Evolutionary conservation across 2,329 filamentous ascomycete genomes (phyloP).

Genomic region (Beauveria sp.): DNA sequence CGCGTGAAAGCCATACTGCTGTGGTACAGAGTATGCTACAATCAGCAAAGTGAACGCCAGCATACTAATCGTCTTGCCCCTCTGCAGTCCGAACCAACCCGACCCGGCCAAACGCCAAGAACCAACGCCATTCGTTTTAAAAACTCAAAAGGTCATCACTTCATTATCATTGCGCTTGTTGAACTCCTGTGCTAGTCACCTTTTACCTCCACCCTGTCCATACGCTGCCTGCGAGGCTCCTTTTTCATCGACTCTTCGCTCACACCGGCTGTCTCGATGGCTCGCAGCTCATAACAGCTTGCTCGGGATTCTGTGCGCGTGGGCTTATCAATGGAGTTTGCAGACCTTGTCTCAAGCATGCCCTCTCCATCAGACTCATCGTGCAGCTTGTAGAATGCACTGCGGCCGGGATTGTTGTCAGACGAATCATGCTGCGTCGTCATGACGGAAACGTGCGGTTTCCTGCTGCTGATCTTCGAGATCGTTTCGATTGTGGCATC

Average conservation of each 20-base stretch:
- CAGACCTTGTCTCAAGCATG: background rate
- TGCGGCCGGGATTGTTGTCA: background rate
- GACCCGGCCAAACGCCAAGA: background rate
- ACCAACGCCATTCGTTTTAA: background rate
- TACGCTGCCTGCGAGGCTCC: background rate
- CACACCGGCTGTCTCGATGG: background rate
- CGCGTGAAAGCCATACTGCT: background rate
- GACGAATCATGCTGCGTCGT: background rate
- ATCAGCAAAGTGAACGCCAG: background rate
- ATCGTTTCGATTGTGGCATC: slow-evolving; percentile 2
- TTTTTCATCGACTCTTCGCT: background rate
- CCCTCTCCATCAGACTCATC: slow-evolving; percentile 1
- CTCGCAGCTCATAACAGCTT: slow-evolving; percentile 5
- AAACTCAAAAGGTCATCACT: background rate
- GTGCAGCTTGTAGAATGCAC: slow-evolving; percentile 1
- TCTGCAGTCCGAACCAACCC: background rate
- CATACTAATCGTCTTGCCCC: background rate
- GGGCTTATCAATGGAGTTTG: background rate
- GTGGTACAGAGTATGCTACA: background rate
- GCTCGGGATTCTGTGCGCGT: background rate
- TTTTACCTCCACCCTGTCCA: background rate
- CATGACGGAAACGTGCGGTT: background rate
- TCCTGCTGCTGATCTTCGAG: slow-evolving; percentile 7
- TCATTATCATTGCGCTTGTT: background rate
- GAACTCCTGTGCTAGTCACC: background rate